Conservation (phyloP, 768 basidiomycete genomes). For the Tricholoma furcatifolium region DNA sequence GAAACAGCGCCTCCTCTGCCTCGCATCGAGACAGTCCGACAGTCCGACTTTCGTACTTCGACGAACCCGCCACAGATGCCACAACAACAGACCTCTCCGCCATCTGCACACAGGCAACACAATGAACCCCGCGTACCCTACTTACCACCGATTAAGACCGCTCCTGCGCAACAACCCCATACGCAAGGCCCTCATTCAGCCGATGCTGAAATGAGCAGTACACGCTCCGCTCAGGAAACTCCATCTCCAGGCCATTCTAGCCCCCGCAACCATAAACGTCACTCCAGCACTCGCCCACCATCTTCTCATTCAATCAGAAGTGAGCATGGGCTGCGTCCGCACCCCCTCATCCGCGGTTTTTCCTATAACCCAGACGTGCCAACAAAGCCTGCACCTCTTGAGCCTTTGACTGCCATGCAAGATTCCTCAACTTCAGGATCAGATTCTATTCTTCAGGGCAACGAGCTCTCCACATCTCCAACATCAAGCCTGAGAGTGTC, state of each 20-base stretch:
- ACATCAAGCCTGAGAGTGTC: conserved; percentile 29
- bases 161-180: conserved; percentile 9
- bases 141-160: conserved; percentile 16
- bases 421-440: conserved; percentile 44
- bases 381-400: conserved; percentile 50
- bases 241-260: conserved; percentile 21
- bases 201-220: not conserved
- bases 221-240: not conserved
- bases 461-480: conserved; percentile 32
- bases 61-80: conserved; percentile 5
- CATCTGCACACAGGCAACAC: conserved; percentile 2
- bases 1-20: conserved; percentile 21
- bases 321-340: conserved; percentile 53
- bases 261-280: conserved; percentile 35
- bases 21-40: conserved; percentile 37
- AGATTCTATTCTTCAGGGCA: conserved; percentile 18
- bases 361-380: conserved; percentile 55
- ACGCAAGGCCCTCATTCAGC: conserved; percentile 4
- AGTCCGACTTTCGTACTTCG: conserved; percentile 27
- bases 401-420: conserved; percentile 61
- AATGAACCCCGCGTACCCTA: conserved; percentile 12
- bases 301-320: conserved; percentile 56
- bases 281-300: conserved; percentile 53
- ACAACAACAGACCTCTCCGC: not conserved
- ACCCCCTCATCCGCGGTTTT: conserved; percentile 75